These are phyloP conservation scores for Hyphopichia burtonii DNA, from an alignment of 1,139 yeast species.

Conservation along the genomic window DNA sequence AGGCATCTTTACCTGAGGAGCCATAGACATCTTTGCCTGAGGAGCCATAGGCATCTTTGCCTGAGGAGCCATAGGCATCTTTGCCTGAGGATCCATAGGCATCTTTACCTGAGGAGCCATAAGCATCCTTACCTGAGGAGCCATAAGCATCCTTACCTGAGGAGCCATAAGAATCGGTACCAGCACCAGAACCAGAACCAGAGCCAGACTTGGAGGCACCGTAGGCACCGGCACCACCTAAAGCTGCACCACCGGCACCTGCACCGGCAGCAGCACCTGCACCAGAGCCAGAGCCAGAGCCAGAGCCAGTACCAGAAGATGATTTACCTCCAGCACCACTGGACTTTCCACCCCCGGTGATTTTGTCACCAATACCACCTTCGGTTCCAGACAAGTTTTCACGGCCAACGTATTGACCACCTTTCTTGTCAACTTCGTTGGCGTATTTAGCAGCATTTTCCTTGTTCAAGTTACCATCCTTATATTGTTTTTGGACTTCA, in stretches of 20 bases:
- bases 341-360: conserved; percentile 12
- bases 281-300: conserved; percentile 9
- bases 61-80: conserved; percentile 9
- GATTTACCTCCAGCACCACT: conserved; percentile 9
- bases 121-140: too few species aligned
- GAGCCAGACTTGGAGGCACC: conserved; percentile 10
- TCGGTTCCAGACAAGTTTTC: conserved; percentile 31
- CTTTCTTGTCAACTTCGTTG: conserved; percentile 26
- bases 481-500: conserved; percentile 23
- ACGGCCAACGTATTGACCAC: conserved; percentile 26
- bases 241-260: conserved; percentile 11
- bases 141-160: conserved; percentile 6
- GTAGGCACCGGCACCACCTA: conserved; percentile 10
- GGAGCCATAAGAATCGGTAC: conserved; percentile 11
- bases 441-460: conserved; percentile 27
- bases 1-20: conserved; percentile 7
- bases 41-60: conserved; percentile 10
- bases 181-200: conserved; percentile 10
- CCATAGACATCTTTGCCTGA: conserved; percentile 6
- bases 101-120: conserved; percentile 11
- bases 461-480: conserved; percentile 29
- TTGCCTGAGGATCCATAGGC: conserved; percentile 10
- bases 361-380: conserved; percentile 27
- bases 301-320: conserved; percentile 10
- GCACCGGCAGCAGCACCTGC: conserved; percentile 11